These are phyloP conservation scores for Hagleromyces aurorensis DNA, from an alignment of 805 yeast genomes.

Conservation along the genomic window DNA sequence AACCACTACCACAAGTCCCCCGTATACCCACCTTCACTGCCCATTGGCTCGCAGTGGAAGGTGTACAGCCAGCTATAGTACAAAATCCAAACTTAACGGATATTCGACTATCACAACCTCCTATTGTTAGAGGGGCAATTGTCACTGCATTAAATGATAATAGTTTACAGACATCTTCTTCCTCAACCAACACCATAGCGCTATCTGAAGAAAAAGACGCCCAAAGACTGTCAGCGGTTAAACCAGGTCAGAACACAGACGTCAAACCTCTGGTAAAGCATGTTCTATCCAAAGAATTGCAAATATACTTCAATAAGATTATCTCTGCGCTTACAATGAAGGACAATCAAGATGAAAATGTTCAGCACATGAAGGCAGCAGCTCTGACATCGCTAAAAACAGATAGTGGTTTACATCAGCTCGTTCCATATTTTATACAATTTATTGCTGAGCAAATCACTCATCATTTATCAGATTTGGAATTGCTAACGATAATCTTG, in stretches of 20 bases:
- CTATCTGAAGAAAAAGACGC: constrained; percentile 18
- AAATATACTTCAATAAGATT: constrained; percentile 86
- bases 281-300: constrained; percentile 87
- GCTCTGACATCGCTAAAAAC: constrained; percentile 78
- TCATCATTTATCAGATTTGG: constrained; percentile 67
- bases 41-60: constrained; percentile 97
- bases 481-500: constrained; percentile 70
- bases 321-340: constrained; percentile 65
- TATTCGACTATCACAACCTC: constrained; percentile 60
- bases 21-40: constrained; percentile 88
- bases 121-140: constrained; percentile 77
- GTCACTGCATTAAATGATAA: constrained; percentile 51
- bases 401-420: constrained; percentile 94
- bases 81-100: constrained; percentile 85
- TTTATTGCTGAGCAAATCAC: constrained; percentile 94
- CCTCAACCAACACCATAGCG: constrained; percentile 10
- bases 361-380: constrained; percentile 51
- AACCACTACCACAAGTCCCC: constrained; percentile 93
- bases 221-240: constrained; percentile 29
- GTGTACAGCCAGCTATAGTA: constrained; percentile 95
- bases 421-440: constrained; percentile 93
- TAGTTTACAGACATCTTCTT: constrained; percentile 30
- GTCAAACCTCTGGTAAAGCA: constrained; percentile 92
- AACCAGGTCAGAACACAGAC: constrained; percentile 40
- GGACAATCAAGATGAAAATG: constrained; percentile 35